phyloP scores from a whole-genome alignment of 2,329 filamentous ascomycete species.

The Tolypocladium sp. region DNA sequence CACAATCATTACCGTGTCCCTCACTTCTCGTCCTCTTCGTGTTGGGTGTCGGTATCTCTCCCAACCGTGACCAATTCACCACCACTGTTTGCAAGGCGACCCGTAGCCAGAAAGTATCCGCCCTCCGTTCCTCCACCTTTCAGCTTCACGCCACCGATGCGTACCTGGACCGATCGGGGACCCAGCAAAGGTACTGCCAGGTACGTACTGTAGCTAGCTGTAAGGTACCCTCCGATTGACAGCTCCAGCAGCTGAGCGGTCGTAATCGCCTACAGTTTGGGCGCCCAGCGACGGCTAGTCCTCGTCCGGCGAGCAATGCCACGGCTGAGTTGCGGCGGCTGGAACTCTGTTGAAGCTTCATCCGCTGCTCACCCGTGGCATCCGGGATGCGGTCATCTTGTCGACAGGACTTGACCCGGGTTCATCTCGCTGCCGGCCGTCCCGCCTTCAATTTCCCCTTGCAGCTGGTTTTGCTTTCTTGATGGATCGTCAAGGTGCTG shows the following conservation, averaged over 20 bases:
- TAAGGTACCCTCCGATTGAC: neutral
- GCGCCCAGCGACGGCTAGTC: neutral
- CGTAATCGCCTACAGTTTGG: neutral
- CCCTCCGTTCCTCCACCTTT: neutral
- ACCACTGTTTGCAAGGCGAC: neutral
- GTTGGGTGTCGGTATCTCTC: neutral
- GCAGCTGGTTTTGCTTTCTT: neutral
- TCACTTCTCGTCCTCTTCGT: neutral
- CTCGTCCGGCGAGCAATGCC: neutral
- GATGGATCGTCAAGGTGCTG: neutral
- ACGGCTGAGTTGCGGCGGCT: neutral
- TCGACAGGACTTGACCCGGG: neutral
- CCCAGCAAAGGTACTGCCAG: neutral
- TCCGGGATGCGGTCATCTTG: neutral
- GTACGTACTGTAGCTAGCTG: neutral
- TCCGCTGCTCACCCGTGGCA: neutral
- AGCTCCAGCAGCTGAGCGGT: neutral
- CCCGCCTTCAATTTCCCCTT: neutral
- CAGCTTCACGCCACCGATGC: conserved; percentile 1
- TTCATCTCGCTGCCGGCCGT: neutral
- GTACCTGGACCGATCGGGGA: neutral
- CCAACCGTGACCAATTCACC: neutral
- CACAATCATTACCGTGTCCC: neutral
- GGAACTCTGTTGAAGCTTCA: neutral
- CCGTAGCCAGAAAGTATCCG: neutral